A percentile compares a stretch with the other conserved stretches of the same genome.
Conservation (phyloP, 305 asterid genomes). For the Fraxinus platypoda region DNA sequence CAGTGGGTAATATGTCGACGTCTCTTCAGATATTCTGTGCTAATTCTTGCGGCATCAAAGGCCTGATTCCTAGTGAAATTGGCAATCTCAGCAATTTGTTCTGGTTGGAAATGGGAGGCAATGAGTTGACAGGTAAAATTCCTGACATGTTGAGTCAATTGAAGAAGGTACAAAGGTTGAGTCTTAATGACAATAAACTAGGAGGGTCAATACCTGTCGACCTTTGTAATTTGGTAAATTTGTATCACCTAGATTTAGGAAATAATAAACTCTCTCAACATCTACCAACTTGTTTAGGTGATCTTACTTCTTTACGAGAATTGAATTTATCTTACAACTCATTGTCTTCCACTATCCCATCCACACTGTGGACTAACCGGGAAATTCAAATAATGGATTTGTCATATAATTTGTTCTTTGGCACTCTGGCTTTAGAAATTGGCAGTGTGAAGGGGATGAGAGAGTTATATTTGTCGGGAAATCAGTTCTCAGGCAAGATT, state of each 20-base stretch:
- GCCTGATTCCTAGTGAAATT: not conserved
- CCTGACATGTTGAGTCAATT: conserved; percentile 13
- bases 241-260: not conserved
- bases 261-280: not conserved
- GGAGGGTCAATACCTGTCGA: not conserved
- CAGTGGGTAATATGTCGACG: not conserved
- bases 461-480: not conserved
- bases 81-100: conserved; percentile 16
- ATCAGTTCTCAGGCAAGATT: conserved; percentile 24
- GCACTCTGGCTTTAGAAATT: conserved; percentile 19
- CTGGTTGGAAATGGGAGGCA: conserved; percentile 7
- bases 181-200: not conserved
- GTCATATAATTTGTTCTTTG: not conserved
- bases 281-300: conserved; percentile 18
- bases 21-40: not conserved
- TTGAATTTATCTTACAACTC: conserved; percentile 10
- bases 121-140: conserved; percentile 18
- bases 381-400: conserved; percentile 4
- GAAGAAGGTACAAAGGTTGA: not conserved
- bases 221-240: not conserved
- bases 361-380: conserved; percentile 10
- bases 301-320: conserved; percentile 9
- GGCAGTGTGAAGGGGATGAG: conserved; percentile 1
- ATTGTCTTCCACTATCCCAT: conserved; percentile 12
- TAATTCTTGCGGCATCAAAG: not conserved